These are phyloP conservation scores for Perkinsus olseni DNA, from an alignment of 169 alveolate species.

Conservation along the genomic window DNA sequence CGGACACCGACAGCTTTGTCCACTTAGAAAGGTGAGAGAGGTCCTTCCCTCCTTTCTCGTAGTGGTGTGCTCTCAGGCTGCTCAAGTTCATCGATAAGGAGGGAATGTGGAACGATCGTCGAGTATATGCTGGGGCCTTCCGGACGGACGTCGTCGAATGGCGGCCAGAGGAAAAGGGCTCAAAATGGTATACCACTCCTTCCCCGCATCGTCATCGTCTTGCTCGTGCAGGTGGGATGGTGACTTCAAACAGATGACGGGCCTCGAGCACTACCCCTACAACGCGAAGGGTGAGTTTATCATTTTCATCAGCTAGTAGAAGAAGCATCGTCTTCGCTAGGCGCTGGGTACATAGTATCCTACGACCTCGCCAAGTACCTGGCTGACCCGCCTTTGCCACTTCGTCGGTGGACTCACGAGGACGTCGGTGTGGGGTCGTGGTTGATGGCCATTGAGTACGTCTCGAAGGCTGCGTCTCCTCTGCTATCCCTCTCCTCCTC, in stretches of 20 bases:
- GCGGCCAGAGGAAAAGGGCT: not conserved
- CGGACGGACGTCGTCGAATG: not conserved
- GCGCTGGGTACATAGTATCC: not conserved
- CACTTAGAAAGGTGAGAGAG: not conserved
- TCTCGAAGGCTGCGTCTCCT: not conserved
- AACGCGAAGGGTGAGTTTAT: not conserved
- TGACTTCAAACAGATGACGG: not conserved
- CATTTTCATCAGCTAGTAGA: not conserved
- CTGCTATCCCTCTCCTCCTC: not conserved
- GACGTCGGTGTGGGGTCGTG: not conserved
- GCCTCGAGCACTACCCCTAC: not conserved
- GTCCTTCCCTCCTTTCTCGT: not conserved
- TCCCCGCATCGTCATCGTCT: too few species aligned
- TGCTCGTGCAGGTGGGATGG: not conserved
- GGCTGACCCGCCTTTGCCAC: not conserved
- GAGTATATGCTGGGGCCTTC: not conserved
- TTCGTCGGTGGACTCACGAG: not conserved
- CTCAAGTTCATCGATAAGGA: not conserved
- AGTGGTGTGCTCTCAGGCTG: not conserved
- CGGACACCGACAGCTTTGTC: not conserved
- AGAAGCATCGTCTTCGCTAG: not conserved
- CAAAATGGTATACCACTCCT: not conserved
- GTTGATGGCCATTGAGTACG: not conserved
- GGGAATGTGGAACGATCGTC: not conserved
- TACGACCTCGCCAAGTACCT: not conserved